phyloP scores from a whole-genome alignment of 345 rosid species.

The Eucalyptus urophylla region DNA sequence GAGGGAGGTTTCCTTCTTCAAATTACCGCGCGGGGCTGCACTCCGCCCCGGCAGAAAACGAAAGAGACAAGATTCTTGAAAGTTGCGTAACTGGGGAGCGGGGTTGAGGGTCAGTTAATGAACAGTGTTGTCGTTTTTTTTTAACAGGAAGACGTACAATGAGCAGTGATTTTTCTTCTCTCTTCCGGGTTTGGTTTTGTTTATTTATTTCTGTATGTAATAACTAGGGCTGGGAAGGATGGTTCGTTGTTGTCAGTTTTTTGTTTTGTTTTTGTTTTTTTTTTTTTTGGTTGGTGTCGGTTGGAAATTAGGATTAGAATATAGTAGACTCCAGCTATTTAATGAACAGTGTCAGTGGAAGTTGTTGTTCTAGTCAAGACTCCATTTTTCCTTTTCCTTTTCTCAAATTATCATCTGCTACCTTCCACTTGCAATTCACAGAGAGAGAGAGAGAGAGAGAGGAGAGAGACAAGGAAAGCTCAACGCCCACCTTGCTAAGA shows the following conservation, averaged over 20 bases:
- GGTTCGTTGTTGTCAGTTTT: no score
- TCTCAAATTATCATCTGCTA: background rate
- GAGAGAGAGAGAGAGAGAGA: background rate
- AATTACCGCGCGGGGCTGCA: background rate
- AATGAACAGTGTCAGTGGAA: background rate
- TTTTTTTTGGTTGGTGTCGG: background rate
- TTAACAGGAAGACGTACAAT: background rate
- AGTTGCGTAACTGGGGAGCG: background rate
- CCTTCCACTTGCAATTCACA: background rate
- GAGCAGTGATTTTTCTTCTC: background rate
- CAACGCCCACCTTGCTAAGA: background rate
- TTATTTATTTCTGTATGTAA: background rate
- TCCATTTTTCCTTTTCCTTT: background rate
- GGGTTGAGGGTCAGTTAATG: background rate
- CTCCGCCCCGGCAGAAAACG: background rate
- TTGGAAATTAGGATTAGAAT: background rate
- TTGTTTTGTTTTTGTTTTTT: no score
- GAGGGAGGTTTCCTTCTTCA: background rate
- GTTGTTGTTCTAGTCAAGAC: background rate
- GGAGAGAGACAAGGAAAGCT: background rate
- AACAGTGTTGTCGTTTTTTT: background rate
- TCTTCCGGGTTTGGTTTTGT: background rate
- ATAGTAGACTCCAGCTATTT: background rate
- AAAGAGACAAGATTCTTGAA: background rate
- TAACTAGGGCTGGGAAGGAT: background rate